Evolutionary conservation across 805 yeast genomes (phyloP).

Genomic region (Myxozyma lipomycoides): DNA sequence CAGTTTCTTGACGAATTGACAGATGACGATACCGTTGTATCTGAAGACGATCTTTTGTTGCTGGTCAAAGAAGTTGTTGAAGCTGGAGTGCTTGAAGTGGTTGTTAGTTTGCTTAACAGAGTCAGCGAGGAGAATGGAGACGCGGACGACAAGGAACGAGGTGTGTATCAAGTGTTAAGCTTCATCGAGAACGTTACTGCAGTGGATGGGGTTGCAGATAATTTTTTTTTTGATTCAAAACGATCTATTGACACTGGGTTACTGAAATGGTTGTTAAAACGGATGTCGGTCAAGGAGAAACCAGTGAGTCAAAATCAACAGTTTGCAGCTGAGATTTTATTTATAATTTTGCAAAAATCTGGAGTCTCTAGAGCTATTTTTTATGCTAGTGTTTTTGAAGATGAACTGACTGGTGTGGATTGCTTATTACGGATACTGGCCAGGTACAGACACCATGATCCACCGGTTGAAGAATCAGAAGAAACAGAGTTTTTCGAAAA

Average conservation of each 20-base stretch:
- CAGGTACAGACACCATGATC: constrained; percentile 21
- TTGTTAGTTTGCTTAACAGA: constrained; percentile 16
- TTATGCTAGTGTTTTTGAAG: constrained; percentile 1
- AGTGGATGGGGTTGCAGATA: constrained; percentile 10
- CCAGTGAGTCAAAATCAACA: constrained; percentile 27
- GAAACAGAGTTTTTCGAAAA: constrained; percentile 29
- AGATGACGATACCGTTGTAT: constrained; percentile 23
- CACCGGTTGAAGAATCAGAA: constrained; percentile 19
- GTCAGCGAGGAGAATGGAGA: constrained; percentile 8
- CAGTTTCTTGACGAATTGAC: constrained; percentile 27
- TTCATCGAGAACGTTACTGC: constrained; percentile 26
- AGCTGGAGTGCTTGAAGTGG: constrained; percentile 13
- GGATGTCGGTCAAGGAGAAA: constrained; percentile 19
- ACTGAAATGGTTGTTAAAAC: constrained; percentile 26
- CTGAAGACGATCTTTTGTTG: constrained; percentile 9
- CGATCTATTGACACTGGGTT: constrained; percentile 15
- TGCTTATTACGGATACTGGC: constrained; percentile 23
- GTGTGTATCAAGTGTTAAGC: constrained; percentile 23
- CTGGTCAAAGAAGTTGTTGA: constrained; percentile 15
- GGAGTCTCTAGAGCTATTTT: constrained; percentile 6
- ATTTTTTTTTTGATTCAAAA: constrained; percentile 5
- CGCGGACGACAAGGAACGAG: constrained; percentile 22
- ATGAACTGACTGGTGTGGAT: constrained; percentile 24
- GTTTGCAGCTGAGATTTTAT: constrained; percentile 29
- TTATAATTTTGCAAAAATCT: constrained; percentile 27